Base-by-base conservation (phyloP, 345 rosid genomes). In the Lumnitzera littorea region DNA sequence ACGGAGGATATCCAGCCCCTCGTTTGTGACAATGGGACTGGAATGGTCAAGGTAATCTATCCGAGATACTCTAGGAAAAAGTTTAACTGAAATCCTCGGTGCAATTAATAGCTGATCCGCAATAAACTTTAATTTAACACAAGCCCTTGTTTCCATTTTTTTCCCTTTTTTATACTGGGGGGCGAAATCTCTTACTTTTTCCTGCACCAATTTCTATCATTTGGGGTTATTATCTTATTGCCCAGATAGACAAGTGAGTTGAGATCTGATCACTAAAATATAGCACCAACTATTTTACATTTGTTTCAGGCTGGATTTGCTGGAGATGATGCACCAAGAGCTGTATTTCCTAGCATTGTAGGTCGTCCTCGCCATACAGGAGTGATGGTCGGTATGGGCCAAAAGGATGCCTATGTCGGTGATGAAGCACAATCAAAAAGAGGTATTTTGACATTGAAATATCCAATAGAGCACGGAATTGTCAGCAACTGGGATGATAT, bases 391-490 rank as follows among this genome's bases (percentile, higher is more conserved):
- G 86, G 86, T 14, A 81, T 81, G 82, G 83, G 78, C 41, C 80
- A 79, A 57, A 81, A 81, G 64, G 89, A 82, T 76, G 89, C 86
- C 17, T 84, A 81, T 63, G 90, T 82, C 11, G 90, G 90, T 17
- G 91, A 84, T 15, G 87, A 80, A 76, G 91, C 91, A 64, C 86
- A 82, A 65, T 78, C 91, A 2, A 67, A 84, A 81, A 78, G 91
- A 72, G 80, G 91, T 78, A 74, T 84, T 71, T 72, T 83, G 75
- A 78, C 86, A 4, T 60, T 82, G 70, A 82, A 82, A 66, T 82
- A 82, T 64, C 86, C 86, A 23, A 82, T 82, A 48, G 86, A 82
- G 77, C 86, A 82, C 48, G 86, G 86, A 20, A 78, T 82, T 55
- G 86, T 82, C 53, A 78, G 76, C 78, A 82, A 82, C 47, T 82